These are phyloP conservation scores for Talaromyces atroroseus DNA, from an alignment of 2,329 filamentous ascomycete genomes.

Conservation along the genomic window DNA sequence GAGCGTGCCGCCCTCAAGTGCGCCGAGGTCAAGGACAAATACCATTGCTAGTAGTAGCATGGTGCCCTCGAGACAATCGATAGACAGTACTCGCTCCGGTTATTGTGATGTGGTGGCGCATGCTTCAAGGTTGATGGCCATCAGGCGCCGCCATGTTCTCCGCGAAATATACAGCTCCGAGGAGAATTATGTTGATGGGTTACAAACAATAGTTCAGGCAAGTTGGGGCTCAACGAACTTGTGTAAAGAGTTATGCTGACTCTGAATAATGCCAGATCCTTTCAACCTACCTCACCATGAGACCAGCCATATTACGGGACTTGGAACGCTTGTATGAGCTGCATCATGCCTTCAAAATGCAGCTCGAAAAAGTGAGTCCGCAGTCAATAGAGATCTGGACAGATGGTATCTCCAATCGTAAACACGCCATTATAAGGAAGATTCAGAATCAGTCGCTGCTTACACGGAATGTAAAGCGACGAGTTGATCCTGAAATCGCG, in stretches of 20 bases:
- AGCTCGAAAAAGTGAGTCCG: slow-evolving; percentile 66
- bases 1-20: slow-evolving; percentile 67
- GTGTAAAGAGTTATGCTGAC: neutral
- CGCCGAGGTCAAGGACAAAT: slow-evolving; percentile 55
- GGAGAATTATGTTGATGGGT: slow-evolving; percentile 78
- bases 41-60: slow-evolving; percentile 52
- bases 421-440: slow-evolving; percentile 26
- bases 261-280: slow-evolving; percentile 55
- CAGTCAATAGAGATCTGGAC: slow-evolving; percentile 44
- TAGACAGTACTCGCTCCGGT: slow-evolving; percentile 50
- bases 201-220: slow-evolving; percentile 82
- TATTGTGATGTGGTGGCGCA: slow-evolving; percentile 55
- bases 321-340: slow-evolving; percentile 73
- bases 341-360: slow-evolving; percentile 73
- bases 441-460: slow-evolving; percentile 25
- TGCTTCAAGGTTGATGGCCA: slow-evolving; percentile 63
- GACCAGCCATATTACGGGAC: slow-evolving; percentile 71
- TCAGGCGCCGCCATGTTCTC: slow-evolving; percentile 71
- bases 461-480: slow-evolving; percentile 25
- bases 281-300: slow-evolving; percentile 65
- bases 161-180: slow-evolving; percentile 84
- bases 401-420: slow-evolving; percentile 17
- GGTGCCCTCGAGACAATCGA: slow-evolving; percentile 48
- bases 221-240: neutral
- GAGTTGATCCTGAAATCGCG: slow-evolving; percentile 25